phyloP scores from a whole-genome alignment of 495 filamentous ascomycete species.

The Pseudotulostoma volvatum region DNA sequence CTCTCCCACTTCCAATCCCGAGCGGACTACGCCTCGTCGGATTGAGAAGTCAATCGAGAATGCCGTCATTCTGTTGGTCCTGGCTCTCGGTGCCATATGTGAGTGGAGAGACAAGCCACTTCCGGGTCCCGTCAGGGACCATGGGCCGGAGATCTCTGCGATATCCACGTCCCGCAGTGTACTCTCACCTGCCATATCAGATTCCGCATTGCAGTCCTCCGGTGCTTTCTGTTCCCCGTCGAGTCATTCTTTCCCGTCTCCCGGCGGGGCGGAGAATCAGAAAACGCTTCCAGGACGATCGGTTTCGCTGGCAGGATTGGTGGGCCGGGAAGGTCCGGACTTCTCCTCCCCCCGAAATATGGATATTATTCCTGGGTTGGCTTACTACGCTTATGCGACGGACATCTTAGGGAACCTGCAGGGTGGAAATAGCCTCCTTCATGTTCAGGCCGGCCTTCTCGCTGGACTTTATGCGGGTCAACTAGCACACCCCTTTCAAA shows the following conservation, averaged over 20 bases:
- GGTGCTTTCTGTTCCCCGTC: constrained; percentile 11
- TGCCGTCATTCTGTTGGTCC: constrained; percentile 62
- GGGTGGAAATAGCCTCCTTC: constrained; percentile 59
- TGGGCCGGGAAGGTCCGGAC: background rate
- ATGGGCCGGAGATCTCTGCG: constrained; percentile 14
- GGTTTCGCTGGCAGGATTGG: background rate
- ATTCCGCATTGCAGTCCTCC: constrained; percentile 9
- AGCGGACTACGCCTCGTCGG: constrained; percentile 4
- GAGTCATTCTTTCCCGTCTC: constrained; percentile 12
- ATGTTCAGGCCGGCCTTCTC: constrained; percentile 73
- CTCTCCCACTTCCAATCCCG: constrained; percentile 3
- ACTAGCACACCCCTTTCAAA: constrained; percentile 72
- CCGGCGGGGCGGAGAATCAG: constrained; percentile 6
- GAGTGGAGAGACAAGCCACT: constrained; percentile 37
- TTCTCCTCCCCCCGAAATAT: constrained; percentile 39
- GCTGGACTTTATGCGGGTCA: constrained; percentile 83
- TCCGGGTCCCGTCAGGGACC: constrained; percentile 37
- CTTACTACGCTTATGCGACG: constrained; percentile 73
- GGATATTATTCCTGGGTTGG: constrained; percentile 77
- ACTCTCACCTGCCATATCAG: constrained; percentile 15
- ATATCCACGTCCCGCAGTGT: constrained; percentile 8
- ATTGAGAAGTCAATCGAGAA: constrained; percentile 37
- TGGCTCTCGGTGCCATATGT: constrained; percentile 78
- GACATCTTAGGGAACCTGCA: constrained; percentile 72
- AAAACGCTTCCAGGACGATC: constrained; percentile 7